phyloP scores from a whole-genome alignment of 805 yeast species.

The Debaryomyces maramus region DNA sequence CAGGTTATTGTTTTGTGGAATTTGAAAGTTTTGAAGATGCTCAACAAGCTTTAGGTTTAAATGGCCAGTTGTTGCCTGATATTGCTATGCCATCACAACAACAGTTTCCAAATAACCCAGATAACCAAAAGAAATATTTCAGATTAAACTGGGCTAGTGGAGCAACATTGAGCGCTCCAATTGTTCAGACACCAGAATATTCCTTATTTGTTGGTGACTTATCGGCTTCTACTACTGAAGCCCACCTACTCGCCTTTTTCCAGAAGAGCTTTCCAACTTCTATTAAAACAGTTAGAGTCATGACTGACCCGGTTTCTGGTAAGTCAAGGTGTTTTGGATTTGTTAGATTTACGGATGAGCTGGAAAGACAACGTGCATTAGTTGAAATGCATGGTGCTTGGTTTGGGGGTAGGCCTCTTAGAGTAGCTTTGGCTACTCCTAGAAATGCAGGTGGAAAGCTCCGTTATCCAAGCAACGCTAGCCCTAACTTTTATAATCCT shows the following conservation, averaged over 20 bases:
- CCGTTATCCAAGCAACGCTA: conserved; percentile 3
- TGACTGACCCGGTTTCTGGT: conserved; percentile 83
- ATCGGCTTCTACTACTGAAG: conserved; percentile 77
- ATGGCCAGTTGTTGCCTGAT: conserved; percentile 66
- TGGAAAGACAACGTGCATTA: conserved; percentile 66
- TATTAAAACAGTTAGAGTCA: conserved; percentile 77
- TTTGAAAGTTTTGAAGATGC: conserved; percentile 70
- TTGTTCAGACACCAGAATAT: conserved; percentile 72
- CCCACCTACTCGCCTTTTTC: conserved; percentile 69
- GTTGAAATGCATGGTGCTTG: conserved; percentile 76
- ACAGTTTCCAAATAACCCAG: conserved; percentile 40
- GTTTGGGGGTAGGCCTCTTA: conserved; percentile 74
- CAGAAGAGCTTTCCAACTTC: conserved; percentile 62
- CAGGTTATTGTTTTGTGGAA: conserved; percentile 78
- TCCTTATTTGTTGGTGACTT: conserved; percentile 83
- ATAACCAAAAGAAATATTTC: conserved; percentile 58
- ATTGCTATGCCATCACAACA: conserved; percentile 47
- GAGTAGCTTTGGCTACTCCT: conserved; percentile 81
- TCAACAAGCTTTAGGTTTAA: conserved; percentile 62
- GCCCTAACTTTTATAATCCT: conserved; percentile 7
- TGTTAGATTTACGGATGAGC: conserved; percentile 71
- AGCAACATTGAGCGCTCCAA: conserved; percentile 70
- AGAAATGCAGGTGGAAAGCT: conserved; percentile 36
- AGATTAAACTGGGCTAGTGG: conserved; percentile 85
- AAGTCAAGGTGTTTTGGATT: conserved; percentile 79